Evolutionary conservation across 768 basidiomycete genomes (phyloP), one percentile per base, ranked within the genome.

Genomic region (Psilocybe cyanescens): DNA sequence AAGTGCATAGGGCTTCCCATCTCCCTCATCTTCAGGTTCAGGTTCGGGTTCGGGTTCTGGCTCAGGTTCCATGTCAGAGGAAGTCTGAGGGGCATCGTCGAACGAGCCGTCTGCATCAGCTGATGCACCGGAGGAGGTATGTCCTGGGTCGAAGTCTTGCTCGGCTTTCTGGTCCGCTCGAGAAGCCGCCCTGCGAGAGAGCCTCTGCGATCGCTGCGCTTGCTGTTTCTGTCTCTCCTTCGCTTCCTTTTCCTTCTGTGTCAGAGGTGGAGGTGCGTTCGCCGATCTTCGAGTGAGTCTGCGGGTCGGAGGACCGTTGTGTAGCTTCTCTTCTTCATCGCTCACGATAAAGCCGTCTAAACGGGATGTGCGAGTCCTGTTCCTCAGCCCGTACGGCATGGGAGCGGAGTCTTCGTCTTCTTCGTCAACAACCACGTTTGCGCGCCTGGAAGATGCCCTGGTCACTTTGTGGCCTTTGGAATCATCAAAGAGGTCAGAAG

Each of bases 1-100:
- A 39, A 94, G 77, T 0, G 85, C 69, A 67, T 94, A 94, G 14
- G 86, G 85, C 48, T 79, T 81, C 8, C 83, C 85, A 58, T 86
- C 85, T 24, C 70, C 79, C 45, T 84, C 83, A 6, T 79, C 81
- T 31, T 80, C 82, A 1, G 73, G 77, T 6, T 79, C 79, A 0
- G 79, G 81, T 3, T 81, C 82, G 0, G 77, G 81, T 16, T 80
- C 76, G 0, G 75, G 77, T 4, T 80, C 83, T 0, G 77, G 78
- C 28, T 79, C 77, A 11, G 76, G 73, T 49, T 81, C 81, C 14
- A 74, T 54, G 56, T 83, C 83, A 47, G 76, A 80, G 56, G 80
- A 81, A 0, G 77, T 79, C 12, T 72, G 83, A 9, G 75, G 79
- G 4, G 77, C 82, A 29, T 86, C 84, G 50, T 85, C 88, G n/a